Evolutionary conservation across 257 asterid species (phyloP), one percentile per base, ranked within the genome.

Genomic region (Solanum tarijense): DNA sequence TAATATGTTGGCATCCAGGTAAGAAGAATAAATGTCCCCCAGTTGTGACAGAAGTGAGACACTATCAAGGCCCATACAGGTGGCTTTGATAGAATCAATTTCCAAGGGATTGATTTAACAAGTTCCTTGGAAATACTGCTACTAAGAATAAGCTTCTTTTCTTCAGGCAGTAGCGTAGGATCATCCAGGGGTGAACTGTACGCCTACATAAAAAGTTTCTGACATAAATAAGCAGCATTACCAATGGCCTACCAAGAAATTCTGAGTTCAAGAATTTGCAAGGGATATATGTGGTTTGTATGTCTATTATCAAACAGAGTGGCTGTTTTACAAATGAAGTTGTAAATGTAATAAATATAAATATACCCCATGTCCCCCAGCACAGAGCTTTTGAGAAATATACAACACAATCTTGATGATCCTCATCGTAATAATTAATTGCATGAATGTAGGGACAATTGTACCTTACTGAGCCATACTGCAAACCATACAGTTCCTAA

Each of bases 1-100:
- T 96, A 96, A 88, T 96, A 96, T 2, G 99, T 96, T 21, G 99
- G 99, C 99, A 96, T 96, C 99, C 98, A 96, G 21, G 99, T 96
- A 88, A 96, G 97, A 87, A 96, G 92, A 92, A 96, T 96, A 87
- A 96, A 96, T 23, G 99, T 96, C 91, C 99, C 99, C 96, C 97
- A 96, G 60, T 96, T 96, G 92, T 96, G 99, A 86, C 98, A 96
- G 90, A 96, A 96, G 89, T 95, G 99, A 43, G 90, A 96, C 86
- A 93, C 90, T 84, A 96, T 96, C 89, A 96, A 89, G 85, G 98
- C 99, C 98, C 99, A 95, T 2, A 96, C 98, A 86, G 98, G 98
- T 68, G 93, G 87, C 87, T 96, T 96, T 74, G 99, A 95, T 86
- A 95, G 93, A 86, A 96, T 95, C 82, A 87, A 85, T 89, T 89